These are phyloP conservation scores for Pulveroboletus sp. DNA, from an alignment of 768 basidiomycete species.

Conservation along the genomic window DNA sequence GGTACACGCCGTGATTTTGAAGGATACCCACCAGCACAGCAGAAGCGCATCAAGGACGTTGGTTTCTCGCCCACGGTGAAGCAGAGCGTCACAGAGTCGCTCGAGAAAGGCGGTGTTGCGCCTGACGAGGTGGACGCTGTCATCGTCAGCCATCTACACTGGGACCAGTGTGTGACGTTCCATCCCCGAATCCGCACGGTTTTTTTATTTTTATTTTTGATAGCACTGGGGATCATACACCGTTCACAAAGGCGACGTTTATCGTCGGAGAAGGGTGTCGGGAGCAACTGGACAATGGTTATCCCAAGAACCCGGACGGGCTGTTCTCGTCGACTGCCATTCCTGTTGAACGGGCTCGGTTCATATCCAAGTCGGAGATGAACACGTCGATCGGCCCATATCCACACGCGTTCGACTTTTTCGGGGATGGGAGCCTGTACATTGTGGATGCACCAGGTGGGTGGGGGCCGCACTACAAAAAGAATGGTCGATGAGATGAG, in stretches of 20 bases:
- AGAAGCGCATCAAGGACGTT: slow-evolving; percentile 14
- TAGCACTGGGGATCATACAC: slow-evolving; percentile 42
- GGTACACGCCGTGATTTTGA: slow-evolving; percentile 50
- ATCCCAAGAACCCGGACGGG: slow-evolving; percentile 40
- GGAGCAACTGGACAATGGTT: slow-evolving; percentile 36
- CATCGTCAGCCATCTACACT: slow-evolving; percentile 53
- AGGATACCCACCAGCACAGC: slow-evolving; percentile 36
- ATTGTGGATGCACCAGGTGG: slow-evolving; percentile 51
- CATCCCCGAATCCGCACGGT: background rate
- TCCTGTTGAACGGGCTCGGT: slow-evolving; percentile 38
- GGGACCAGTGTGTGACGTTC: slow-evolving; percentile 36
- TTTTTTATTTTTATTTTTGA: background rate
- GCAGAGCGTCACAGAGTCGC: slow-evolving; percentile 46
- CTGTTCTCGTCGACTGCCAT: slow-evolving; percentile 34
- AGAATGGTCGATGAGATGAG: background rate
- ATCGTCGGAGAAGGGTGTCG: slow-evolving; percentile 43
- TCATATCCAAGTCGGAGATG: slow-evolving; percentile 35
- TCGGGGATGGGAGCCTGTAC: slow-evolving; percentile 57
- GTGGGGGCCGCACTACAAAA: background rate
- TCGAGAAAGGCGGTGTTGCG: slow-evolving; percentile 45
- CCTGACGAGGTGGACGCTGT: slow-evolving; percentile 45
- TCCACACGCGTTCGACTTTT: slow-evolving; percentile 49
- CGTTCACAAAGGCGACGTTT: slow-evolving; percentile 47
- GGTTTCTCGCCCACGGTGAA: slow-evolving; percentile 6
- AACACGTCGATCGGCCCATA: slow-evolving; percentile 46